phyloP scores from a whole-genome alignment of 2,329 filamentous ascomycete genomes.

The Aspergillus viridinutans region DNA sequence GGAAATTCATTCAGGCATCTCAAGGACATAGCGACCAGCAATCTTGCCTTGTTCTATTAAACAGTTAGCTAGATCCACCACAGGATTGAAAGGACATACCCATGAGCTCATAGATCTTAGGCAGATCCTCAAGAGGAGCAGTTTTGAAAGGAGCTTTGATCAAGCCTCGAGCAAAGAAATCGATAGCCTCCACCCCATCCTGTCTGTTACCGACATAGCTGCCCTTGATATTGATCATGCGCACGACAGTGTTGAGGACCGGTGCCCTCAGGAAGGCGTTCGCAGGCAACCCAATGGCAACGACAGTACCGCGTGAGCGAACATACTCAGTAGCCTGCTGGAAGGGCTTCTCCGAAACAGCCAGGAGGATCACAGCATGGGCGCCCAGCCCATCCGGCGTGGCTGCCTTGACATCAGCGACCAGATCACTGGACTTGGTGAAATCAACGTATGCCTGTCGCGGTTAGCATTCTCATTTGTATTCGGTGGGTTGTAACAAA shows the following conservation, averaged over 20 bases:
- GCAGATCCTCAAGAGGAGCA: slow-evolving; percentile 71
- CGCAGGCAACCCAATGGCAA: slow-evolving; percentile 83
- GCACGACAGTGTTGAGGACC: slow-evolving; percentile 80
- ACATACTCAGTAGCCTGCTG: slow-evolving; percentile 87
- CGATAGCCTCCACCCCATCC: slow-evolving; percentile 81
- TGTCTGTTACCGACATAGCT: slow-evolving; percentile 89
- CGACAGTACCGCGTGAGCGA: slow-evolving; percentile 71
- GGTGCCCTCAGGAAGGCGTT: slow-evolving; percentile 74
- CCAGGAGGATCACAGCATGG: slow-evolving; percentile 80
- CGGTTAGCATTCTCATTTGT: too few relatives aligned
- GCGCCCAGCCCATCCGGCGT: slow-evolving; percentile 77
- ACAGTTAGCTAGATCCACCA: not conserved
- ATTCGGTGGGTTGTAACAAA: not conserved
- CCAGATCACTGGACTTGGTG: slow-evolving; percentile 65
- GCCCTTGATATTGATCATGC: slow-evolving; percentile 87
- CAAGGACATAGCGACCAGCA: slow-evolving; percentile 4
- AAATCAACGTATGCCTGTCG: slow-evolving; percentile 69
- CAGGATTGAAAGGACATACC: slow-evolving; percentile 3
- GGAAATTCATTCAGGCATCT: not conserved
- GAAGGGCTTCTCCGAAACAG: slow-evolving; percentile 85
- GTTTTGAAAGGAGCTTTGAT: slow-evolving; percentile 82
- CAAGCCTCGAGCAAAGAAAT: slow-evolving; percentile 76
- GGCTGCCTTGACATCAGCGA: slow-evolving; percentile 75
- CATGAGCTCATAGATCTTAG: slow-evolving; percentile 71
- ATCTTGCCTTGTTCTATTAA: slow-evolving; percentile 6